Evolutionary conservation across 2,329 filamentous ascomycete genomes (phyloP).

Genomic region (Fusarium marasasianum): DNA sequence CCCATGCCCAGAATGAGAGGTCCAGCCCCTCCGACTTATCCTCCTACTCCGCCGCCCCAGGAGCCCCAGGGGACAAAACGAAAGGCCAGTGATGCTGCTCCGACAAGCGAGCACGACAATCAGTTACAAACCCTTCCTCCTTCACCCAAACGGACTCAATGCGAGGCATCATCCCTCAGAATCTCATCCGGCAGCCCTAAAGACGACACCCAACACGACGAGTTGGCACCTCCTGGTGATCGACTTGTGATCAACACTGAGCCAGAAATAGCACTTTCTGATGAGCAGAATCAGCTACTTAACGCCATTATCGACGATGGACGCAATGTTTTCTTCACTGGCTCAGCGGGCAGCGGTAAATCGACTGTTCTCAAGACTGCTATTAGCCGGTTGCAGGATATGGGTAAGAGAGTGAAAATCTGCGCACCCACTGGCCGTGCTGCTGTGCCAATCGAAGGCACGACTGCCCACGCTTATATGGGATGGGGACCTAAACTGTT

Average conservation of each 20-base stretch:
- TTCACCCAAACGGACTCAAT: not conserved
- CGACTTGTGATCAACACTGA: too few species aligned
- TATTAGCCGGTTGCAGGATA: not conserved
- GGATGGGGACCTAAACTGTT: too few species aligned
- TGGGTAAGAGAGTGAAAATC: not conserved
- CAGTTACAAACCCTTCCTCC: not conserved
- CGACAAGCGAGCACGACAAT: not conserved
- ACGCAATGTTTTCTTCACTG: not conserved
- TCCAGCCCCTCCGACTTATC: not conserved
- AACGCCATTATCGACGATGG: too few species aligned
- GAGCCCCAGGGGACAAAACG: not conserved
- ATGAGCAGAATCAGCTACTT: too few species aligned
- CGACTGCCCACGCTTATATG: too few species aligned
- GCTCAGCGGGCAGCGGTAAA: slow-evolving; percentile 61
- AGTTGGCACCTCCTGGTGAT: too few species aligned
- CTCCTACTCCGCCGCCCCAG: not conserved
- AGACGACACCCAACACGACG: too few species aligned
- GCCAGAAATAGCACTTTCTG: too few species aligned
- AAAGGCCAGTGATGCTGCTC: not conserved
- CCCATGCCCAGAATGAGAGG: not conserved
- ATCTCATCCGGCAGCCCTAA: not conserved
- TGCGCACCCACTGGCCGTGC: slow-evolving; percentile 69
- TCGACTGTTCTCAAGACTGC: slow-evolving; percentile 38
- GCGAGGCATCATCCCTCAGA: not conserved
- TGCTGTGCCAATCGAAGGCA: slow-evolving; percentile 50